Base-by-base conservation (phyloP, 106 monocot species). In the Dendrobium chrysotoxum region DNA sequence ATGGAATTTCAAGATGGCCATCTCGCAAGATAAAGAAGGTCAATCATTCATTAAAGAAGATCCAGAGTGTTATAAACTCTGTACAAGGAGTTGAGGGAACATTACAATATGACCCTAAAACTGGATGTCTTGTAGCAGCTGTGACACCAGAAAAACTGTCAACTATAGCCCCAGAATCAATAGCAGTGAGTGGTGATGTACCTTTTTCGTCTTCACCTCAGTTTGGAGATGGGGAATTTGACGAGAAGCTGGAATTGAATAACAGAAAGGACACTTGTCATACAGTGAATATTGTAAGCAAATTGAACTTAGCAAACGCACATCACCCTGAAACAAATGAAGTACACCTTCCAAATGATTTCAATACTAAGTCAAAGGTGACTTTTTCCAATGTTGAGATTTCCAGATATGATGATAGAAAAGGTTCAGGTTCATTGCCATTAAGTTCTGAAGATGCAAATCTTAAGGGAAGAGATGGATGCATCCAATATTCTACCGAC, bases 21-120 rank as follows among this genome's bases (percentile, higher is more conserved):
- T 98, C 97, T 78, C 97, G 97, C 70, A 98, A 98, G 80, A 98
- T 98, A 87, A 95, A 91, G 72, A 98, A 98, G 80, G 94, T 98
- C 21, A 98, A 98, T 31, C 88, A 92, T 35, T 98, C 97, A 20
- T 81, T 98, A 0, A 85, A 89, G 81, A 98, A 92, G 84, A 92
- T 98, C 58, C 90, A 94, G 64, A 92, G 66, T 50, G 97, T 98
- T 23, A 98, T 98, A 78, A 85, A 94, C 45, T 98, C 94, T 53
- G 94, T 97, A 16, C 86, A 94, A 82, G 97, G 97, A 77, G 98
- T 98, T 5, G 94, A 95, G 25, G 92, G 98, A 72, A 81, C 92
- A 44, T 75, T 98, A 3, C 92, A 91, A 74, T 98, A 89, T 40
- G 97, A 98, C 53, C 97, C 89, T 15, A 78, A 87, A 53, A 85